A percentile compares a stretch with the other conserved stretches of the same genome.
phyloP scores from a whole-genome alignment of 352 stramenopile species.

The Globisporangium takayamanum region DNA sequence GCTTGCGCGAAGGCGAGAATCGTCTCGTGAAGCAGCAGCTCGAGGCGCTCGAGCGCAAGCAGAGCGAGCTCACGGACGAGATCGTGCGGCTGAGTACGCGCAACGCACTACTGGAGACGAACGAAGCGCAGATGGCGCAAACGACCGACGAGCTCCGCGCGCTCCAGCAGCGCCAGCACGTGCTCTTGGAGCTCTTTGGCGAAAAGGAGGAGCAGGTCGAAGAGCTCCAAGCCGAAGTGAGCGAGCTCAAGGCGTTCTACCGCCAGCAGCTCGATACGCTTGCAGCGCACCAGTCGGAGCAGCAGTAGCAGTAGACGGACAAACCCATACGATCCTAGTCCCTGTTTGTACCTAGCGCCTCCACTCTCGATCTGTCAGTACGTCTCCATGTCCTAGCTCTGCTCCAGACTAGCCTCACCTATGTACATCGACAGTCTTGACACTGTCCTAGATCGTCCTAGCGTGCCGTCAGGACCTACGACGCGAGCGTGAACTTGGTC shows the following conservation, averaged over 20 bases:
- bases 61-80: conserved; percentile 64
- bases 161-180: conserved; percentile 70
- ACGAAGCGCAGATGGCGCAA: conserved; percentile 38
- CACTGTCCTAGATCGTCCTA: too few relatives aligned
- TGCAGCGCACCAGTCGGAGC: conserved; percentile 40
- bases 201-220: conserved; percentile 86
- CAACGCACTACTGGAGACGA: conserved; percentile 66
- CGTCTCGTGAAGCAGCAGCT: conserved; percentile 69
- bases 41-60: conserved; percentile 45
- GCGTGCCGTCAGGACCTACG: not conserved
- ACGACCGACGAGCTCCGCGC: conserved; percentile 42
- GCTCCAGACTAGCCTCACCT: too few relatives aligned
- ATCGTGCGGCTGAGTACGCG: conserved; percentile 68
- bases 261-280: conserved; percentile 68
- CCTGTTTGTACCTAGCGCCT: too few relatives aligned
- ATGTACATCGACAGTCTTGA: too few relatives aligned
- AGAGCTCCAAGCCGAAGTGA: conserved; percentile 68
- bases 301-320: conserved; percentile 16
- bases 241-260: conserved; percentile 77
- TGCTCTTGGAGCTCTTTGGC: conserved; percentile 77
- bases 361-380: too few relatives aligned
- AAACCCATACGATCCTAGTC: not conserved
- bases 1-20: conserved; percentile 70
- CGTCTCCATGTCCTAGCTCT: too few relatives aligned
- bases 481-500: not conserved